Evolutionary conservation across 306 rosid species (phyloP).

Genomic region (Cucurbita moschata): DNA sequence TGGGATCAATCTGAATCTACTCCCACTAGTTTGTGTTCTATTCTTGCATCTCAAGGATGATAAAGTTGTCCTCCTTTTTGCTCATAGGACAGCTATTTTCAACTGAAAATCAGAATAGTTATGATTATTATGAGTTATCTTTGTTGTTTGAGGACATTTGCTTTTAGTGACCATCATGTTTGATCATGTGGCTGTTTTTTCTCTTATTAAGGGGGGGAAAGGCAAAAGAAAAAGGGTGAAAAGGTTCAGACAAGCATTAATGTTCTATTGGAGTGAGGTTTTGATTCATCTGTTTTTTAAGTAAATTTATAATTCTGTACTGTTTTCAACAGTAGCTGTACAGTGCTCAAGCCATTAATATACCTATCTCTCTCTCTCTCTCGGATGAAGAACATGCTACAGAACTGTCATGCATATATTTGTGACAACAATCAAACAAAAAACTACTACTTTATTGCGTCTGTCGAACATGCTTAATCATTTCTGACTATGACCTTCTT

Average conservation of each 20-base stretch:
- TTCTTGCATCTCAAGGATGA: slow-evolving; percentile 21
- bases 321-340: neutral
- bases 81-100: slow-evolving; percentile 9
- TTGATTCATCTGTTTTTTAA: neutral
- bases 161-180: slow-evolving; percentile 13
- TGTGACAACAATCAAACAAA: too few relatives aligned
- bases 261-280: slow-evolving; percentile 6
- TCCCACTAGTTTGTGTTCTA: slow-evolving; percentile 12
- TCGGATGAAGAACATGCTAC: neutral
- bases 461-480: slow-evolving; percentile 1
- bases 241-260: neutral
- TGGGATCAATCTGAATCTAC: neutral
- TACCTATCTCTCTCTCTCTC: neutral
- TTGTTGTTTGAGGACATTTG: slow-evolving; percentile 6
- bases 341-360: neutral
- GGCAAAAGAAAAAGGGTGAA: neutral
- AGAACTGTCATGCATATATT: neutral
- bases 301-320: neutral
- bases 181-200: slow-evolving; percentile 8
- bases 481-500: neutral
- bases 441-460: neutral
- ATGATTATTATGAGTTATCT: slow-evolving; percentile 4
- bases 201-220: neutral
- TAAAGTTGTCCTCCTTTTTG: slow-evolving; percentile 11
- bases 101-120: neutral